Evolutionary conservation across 1,139 yeast genomes (phyloP).

Genomic region (Yarrowia galli): DNA sequence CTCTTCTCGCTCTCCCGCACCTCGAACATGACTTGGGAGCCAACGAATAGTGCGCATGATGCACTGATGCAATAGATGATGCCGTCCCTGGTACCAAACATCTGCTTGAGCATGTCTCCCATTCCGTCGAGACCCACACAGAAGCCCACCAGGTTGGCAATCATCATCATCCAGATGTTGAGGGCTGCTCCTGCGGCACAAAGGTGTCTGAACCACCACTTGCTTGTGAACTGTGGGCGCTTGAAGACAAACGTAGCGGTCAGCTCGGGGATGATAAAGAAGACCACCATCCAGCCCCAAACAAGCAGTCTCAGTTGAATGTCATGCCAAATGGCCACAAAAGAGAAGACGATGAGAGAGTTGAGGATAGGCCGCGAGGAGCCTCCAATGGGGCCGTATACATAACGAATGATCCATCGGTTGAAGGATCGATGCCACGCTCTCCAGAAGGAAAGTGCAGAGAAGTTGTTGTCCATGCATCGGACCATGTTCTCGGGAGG

Average conservation of each 20-base stretch:
- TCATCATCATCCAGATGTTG: constrained; percentile 98
- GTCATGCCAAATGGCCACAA: constrained; percentile 99
- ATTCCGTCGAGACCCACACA: constrained; percentile 92
- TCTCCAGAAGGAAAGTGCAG: constrained; percentile 95
- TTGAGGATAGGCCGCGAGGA: constrained; percentile 71
- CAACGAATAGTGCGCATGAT: constrained; percentile 75
- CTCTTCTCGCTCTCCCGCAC: constrained; percentile 85
- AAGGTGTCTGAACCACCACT: constrained; percentile 73
- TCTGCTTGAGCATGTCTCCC: constrained; percentile 64
- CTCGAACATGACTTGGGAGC: constrained; percentile 94
- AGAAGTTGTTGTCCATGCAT: constrained; percentile 92
- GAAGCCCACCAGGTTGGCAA: constrained; percentile 93
- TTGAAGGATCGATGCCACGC: constrained; percentile 98
- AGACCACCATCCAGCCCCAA: constrained; percentile 96
- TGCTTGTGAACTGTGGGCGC: constrained; percentile 33
- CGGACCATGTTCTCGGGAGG: constrained; percentile 98
- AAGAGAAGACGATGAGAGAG: constrained; percentile 86
- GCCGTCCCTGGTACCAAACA: constrained; percentile 76
- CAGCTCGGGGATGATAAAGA: constrained; percentile 89
- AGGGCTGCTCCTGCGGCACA: constrained; percentile 88
- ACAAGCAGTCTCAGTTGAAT: constrained; percentile 81
- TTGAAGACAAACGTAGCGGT: constrained; percentile 58
- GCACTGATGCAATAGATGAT: constrained; percentile 67
- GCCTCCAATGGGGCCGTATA: constrained; percentile 92
- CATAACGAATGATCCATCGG: constrained; percentile 80